Conservation (phyloP, 2,329 filamentous ascomycete species). For the Metarhizium album region DNA sequence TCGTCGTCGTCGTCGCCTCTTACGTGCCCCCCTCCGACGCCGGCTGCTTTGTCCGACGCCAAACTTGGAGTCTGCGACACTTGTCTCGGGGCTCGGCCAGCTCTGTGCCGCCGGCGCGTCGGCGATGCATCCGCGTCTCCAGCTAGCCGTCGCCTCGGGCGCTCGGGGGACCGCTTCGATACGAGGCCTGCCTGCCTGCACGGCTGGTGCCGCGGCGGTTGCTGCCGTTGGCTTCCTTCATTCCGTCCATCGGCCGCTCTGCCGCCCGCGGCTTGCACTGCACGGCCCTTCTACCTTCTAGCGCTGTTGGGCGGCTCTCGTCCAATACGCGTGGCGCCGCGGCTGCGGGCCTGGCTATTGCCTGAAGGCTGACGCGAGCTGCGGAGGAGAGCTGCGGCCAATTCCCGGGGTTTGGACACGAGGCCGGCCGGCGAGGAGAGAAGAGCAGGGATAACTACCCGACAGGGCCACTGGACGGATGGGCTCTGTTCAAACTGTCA, state of each 20-base stretch:
- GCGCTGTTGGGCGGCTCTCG: constrained; percentile 58
- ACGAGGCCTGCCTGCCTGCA: constrained; percentile 36
- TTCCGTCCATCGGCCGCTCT: constrained; percentile 52
- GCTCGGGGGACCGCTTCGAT: constrained; percentile 53
- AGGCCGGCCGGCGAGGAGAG: constrained; percentile 50
- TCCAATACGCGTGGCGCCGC: constrained; percentile 57
- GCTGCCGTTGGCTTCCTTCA: constrained; percentile 44
- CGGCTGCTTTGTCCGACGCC: too few species aligned
- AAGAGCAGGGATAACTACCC: constrained; percentile 50
- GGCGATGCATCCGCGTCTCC: constrained; percentile 27
- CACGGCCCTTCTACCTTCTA: too few species aligned
- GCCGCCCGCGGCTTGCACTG: constrained; percentile 45
- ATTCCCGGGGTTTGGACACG: constrained; percentile 68
- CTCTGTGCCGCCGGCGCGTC: constrained; percentile 58
- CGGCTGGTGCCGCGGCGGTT: constrained; percentile 30
- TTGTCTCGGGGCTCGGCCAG: constrained; percentile 46
- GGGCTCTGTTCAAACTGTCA: constrained; percentile 33
- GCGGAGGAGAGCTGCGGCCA: constrained; percentile 56
- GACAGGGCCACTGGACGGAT: constrained; percentile 60
- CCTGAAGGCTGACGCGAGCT: constrained; percentile 57
- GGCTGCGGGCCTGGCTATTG: constrained; percentile 57
- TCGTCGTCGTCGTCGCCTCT: too few species aligned
- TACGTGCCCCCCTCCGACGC: too few species aligned
- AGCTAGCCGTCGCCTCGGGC: constrained; percentile 37
- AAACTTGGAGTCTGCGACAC: constrained; percentile 40